Evolutionary conservation across 768 basidiomycete genomes (phyloP), one percentile per base, ranked within the genome.

Genomic region (Mycena pura): DNA sequence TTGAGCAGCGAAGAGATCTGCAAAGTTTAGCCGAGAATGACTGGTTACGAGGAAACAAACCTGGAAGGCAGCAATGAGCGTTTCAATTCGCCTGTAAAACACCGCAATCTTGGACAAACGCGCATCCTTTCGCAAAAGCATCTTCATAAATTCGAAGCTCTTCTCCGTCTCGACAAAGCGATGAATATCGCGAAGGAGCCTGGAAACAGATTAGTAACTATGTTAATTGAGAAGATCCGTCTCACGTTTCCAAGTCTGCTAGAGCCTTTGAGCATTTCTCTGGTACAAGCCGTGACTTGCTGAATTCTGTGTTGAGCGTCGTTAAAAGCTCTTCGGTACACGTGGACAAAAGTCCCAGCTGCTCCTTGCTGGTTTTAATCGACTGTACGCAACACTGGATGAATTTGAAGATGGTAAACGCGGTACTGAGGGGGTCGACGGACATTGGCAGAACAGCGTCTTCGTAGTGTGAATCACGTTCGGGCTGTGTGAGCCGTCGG

Each of bases 251-350:
- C 27, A 59, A 13, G 19, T 54, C 59, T 6, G 3, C 52, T 15
- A 53, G 46, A n/a, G 51, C 22, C 28, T 54, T 48, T 2, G 17
- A 19, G 17, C 51, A 60, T 46, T 41, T 31, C 6, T 22, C 36
- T 15, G 51, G 45, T 1, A 60, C 32, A 11, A 60, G 45, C 17
- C 51, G 44, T 48, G 52, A 40, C 15, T 54, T 24, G 28, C 19
- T 40, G 29, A 60, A 54, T 52, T 65, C 63, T 2, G 38, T 22
- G 29, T 65, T 45, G n/a, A 65, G 59, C 13, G 54, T 61, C 28
- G 40, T 19, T 24, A 65, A 38, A 39, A 65, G 58, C 38, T 60
- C 14, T 8, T n/a, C 19, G 19, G 45, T 24, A 21, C 31, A 61
- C 8, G 15, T 25, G 7, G 41, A n/a, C 25, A 65, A 19, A 10